Percentiles rank a stretch among this genome's conserved stretches.
Conservation (phyloP, 148 eudicot genomes). For the Agrostemma githago region DNA sequence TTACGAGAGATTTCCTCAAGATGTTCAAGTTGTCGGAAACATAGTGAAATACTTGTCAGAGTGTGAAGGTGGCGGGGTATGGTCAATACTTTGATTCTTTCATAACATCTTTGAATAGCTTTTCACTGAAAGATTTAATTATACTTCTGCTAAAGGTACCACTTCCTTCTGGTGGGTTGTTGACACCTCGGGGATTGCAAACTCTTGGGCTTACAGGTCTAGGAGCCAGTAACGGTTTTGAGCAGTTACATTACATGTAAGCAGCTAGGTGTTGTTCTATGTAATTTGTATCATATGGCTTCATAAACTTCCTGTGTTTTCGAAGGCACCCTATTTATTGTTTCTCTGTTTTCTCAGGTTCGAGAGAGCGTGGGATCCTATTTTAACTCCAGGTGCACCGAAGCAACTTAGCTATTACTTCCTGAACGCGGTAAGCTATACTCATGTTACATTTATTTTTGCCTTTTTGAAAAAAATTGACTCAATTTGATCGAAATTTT, state of each 20-base stretch:
- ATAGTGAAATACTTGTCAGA: slow-evolving; percentile 61
- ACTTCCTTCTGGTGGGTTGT: slow-evolving; percentile 90
- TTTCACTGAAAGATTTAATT: neutral
- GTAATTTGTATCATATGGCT: neutral
- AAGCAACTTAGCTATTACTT: slow-evolving; percentile 79
- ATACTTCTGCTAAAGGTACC: slow-evolving; percentile 40
- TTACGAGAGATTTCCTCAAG: slow-evolving; percentile 86
- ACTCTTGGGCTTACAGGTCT: slow-evolving; percentile 81
- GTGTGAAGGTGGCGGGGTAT: slow-evolving; percentile 80
- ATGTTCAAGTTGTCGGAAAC: slow-evolving; percentile 63
- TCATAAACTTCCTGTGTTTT: neutral
- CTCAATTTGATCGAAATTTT: neutral
- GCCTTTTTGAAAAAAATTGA: neutral
- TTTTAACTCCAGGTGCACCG: slow-evolving; percentile 62
- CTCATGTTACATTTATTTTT: neutral
- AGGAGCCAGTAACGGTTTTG: slow-evolving; percentile 87
- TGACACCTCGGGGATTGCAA: slow-evolving; percentile 85
- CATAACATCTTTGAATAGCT: neutral
- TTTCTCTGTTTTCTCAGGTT: slow-evolving; percentile 40
- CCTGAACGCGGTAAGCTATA: slow-evolving; percentile 64
- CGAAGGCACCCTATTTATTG: neutral
- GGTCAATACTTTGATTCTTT: slow-evolving; percentile 14
- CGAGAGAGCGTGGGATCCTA: slow-evolving; percentile 94
- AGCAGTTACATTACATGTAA: slow-evolving; percentile 87
- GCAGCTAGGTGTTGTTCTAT: slow-evolving; percentile 9